These are phyloP conservation scores for Alisma plantagoaquatica DNA, from an alignment of 106 monocot species.

Conservation along the genomic window DNA sequence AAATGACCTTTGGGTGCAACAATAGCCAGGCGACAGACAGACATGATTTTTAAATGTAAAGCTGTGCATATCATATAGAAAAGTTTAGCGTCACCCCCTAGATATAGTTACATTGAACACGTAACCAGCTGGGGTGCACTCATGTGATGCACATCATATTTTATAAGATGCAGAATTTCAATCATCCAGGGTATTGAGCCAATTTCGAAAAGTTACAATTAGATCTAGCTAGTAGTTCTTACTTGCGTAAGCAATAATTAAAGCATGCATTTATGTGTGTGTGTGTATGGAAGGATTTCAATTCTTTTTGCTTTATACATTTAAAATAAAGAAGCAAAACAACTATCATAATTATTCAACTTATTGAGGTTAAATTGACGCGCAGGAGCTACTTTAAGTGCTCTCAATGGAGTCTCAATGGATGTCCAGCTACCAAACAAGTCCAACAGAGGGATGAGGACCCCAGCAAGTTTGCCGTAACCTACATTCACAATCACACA, in stretches of 20 bases:
- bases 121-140: too few species aligned
- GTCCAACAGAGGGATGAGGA: constrained; percentile 45
- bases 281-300: too few species aligned
- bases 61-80: too few species aligned
- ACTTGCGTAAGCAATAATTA: not conserved
- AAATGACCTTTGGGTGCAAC: not conserved
- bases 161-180: too few species aligned
- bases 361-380: not conserved
- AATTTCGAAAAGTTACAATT: not conserved
- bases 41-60: too few species aligned
- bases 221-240: not conserved
- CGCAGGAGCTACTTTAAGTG: constrained; percentile 63
- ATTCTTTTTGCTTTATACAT: not conserved
- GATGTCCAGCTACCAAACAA: constrained; percentile 52
- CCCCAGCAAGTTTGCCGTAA: constrained; percentile 28
- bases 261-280: too few species aligned
- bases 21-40: not conserved
- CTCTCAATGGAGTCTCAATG: constrained; percentile 32
- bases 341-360: not conserved
- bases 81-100: too few species aligned
- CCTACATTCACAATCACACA: constrained; percentile 37
- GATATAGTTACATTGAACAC: too few species aligned
- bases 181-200: too few species aligned
- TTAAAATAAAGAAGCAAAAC: too few species aligned
- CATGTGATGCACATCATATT: too few species aligned